Base-by-base conservation (phyloP, 495 filamentous ascomycete species). In the Aspergillus bertholletiae region DNA sequence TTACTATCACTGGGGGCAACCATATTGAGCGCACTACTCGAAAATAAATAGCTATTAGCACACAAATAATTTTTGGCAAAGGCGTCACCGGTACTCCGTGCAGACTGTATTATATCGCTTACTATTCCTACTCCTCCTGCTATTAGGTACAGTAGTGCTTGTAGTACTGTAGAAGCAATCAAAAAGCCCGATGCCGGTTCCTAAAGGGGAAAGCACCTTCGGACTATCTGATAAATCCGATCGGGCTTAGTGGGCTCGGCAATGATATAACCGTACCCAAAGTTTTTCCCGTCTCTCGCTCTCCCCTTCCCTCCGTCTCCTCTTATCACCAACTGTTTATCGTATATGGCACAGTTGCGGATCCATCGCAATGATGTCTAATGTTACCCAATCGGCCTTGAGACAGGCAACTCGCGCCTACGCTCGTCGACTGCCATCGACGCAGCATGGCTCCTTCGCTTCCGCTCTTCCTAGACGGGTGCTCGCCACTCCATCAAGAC, bases 361-460 rank as follows among this genome's bases (percentile, higher is more conserved):
- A 60, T 21, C 57, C 60, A 65, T 66, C 51, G 60, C 41, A 57
- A 69, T 61, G 62, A 96, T 96, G 90, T 83, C 88, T 53, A 83
- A 79, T 62, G 78, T 88, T 70, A 80, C 85, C 59, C 83, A 88
- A 41, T 78, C 79, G 66, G 85, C 84, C 60, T 75, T 90, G 74
- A 87, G 89, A 76, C 88, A 92, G 78, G 87, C 86, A 46, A 87
- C 89, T 50, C 81, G 87, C 61, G 80, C 87, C 56, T 86, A 81
- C 66, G 78, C 85, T 11, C 77, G 74, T 65, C 79, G 64, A 37
- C 57, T 85, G 46, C 65, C 80, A 22, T 66, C 81, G 15, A 64
- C 64, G 23, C 61, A 62, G 59, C 61, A 74, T 44, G 60, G 72
- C 49, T 67, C 80, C 40, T 70, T 83, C 62, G 64, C 58, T 65